These are phyloP conservation scores for Penicillium sumatraense DNA, from an alignment of 2,329 filamentous ascomycete species.

Conservation along the genomic window DNA sequence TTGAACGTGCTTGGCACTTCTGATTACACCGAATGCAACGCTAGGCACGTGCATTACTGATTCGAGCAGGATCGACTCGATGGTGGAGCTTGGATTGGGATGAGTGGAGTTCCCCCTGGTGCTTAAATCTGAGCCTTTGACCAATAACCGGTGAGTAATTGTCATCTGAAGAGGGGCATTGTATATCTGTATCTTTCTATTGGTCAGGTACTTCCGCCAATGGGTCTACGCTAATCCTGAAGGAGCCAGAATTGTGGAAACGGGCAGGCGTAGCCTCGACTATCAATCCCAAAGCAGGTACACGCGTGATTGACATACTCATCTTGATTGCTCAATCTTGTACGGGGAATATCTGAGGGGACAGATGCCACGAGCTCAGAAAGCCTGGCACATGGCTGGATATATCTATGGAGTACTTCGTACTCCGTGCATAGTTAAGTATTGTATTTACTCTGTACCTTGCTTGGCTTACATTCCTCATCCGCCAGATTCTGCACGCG, in stretches of 20 bases:
- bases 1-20: conserved; percentile 28
- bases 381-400: no score
- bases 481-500: neutral
- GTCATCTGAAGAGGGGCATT: neutral
- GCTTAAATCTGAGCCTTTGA: conserved; percentile 10
- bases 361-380: no score
- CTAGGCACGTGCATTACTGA: conserved; percentile 28
- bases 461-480: neutral
- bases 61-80: conserved; percentile 16
- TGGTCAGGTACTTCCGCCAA: neutral
- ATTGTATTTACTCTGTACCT: no score
- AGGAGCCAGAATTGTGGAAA: neutral
- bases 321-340: neutral
- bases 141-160: conserved; percentile 13
- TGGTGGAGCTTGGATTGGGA: neutral
- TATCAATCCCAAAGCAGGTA: neutral
- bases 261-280: neutral
- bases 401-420: no score
- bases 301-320: neutral
- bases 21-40: conserved; percentile 11
- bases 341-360: no score
- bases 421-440: neutral
- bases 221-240: neutral
- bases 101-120: neutral
- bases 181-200: neutral